Evolutionary conservation across 129 eudicot species (phyloP).

Genomic region (Mikania micrantha): DNA sequence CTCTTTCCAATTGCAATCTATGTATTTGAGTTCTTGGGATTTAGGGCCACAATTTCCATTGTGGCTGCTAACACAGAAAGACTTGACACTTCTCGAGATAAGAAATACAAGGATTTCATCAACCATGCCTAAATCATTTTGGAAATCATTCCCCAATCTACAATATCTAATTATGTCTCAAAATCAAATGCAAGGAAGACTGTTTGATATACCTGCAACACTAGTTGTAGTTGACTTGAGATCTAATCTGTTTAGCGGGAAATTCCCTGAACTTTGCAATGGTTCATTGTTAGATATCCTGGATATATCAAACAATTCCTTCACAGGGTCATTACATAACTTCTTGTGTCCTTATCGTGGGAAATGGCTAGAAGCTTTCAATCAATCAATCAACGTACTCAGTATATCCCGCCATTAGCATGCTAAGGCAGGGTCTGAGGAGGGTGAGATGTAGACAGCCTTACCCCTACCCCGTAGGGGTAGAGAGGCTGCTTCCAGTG

Average conservation of each 20-base stretch:
- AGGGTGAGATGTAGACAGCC: too few species aligned
- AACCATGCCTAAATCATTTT: constrained; percentile 15
- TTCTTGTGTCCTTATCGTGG: constrained; percentile 19
- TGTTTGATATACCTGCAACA: constrained; percentile 4
- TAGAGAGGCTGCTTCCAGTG: too few species aligned
- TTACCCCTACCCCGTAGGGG: too few species aligned
- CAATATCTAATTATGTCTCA: constrained; percentile 18
- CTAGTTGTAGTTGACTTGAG: background rate
- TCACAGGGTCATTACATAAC: constrained; percentile 15
- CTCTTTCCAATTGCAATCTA: background rate
- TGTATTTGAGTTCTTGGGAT: background rate
- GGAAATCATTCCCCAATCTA: constrained; percentile 11
- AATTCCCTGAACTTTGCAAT: constrained; percentile 12
- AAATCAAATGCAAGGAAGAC: constrained; percentile 28
- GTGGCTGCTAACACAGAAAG: constrained; percentile 19
- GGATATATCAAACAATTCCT: constrained; percentile 33
- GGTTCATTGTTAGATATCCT: background rate
- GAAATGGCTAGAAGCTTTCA: background rate
- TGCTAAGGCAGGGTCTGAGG: too few species aligned
- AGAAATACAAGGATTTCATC: constrained; percentile 11
- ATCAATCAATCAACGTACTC: too few species aligned
- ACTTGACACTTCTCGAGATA: background rate
- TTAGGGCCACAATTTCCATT: constrained; percentile 17
- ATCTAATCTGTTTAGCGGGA: constrained; percentile 31
- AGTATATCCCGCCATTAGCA: too few species aligned